phyloP scores from a whole-genome alignment of 2,329 filamentous ascomycete species.

The Madurella fahalii region DNA sequence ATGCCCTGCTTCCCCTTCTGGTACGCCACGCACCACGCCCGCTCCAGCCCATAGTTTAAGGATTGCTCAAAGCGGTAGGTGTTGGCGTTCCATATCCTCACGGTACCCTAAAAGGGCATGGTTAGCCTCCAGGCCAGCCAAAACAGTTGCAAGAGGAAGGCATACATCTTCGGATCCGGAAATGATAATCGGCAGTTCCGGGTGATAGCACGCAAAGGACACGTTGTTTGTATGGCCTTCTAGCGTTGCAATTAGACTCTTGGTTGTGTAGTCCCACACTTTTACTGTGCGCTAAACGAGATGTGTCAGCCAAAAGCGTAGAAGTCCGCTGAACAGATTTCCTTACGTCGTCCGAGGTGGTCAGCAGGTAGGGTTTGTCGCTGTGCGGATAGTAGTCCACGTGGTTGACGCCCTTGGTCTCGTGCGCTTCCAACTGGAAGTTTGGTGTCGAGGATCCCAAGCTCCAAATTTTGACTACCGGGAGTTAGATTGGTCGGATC shows the following conservation, averaged over 20 bases:
- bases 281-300: constrained; percentile 70
- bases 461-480: constrained; percentile 70
- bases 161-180: constrained; percentile 83
- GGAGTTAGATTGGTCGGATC: constrained; percentile 3
- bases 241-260: constrained; percentile 91
- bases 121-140: neutral
- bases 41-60: constrained; percentile 89
- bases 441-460: constrained; percentile 90
- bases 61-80: constrained; percentile 96
- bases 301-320: neutral
- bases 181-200: constrained; percentile 93
- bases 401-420: constrained; percentile 96
- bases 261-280: constrained; percentile 98
- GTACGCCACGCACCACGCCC: constrained; percentile 96
- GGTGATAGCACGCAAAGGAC: constrained; percentile 96
- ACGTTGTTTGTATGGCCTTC: constrained; percentile 98
- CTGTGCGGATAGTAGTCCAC: constrained; percentile 83
- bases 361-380: constrained; percentile 83
- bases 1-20: constrained; percentile 92
- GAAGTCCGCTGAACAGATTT: neutral
- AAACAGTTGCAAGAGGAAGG: neutral
- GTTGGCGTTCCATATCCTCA: constrained; percentile 98
- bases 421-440: constrained; percentile 94
- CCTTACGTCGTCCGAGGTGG: constrained; percentile 76
- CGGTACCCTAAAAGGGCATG: constrained; percentile 31